A percentile compares a stretch with the other conserved stretches of the same genome.
Evolutionary conservation across 1,284 basidiomycete species (phyloP).

Genomic region (Leccinum cinnamomeum): DNA sequence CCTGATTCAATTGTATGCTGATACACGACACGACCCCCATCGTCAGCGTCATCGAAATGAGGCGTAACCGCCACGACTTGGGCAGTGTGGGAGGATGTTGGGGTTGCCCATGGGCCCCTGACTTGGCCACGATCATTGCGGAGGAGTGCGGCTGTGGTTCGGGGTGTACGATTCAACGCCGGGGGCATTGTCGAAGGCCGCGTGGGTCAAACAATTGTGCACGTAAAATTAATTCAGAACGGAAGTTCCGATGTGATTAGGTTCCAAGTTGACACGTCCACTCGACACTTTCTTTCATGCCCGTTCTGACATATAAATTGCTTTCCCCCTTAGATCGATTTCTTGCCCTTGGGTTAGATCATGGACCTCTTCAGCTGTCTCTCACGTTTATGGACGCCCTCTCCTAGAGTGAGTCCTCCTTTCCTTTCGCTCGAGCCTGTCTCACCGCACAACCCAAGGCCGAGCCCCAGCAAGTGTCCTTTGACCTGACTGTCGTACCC

Average conservation of each 20-base stretch:
- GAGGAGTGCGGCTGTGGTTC: slow-evolving; percentile 10
- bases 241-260: neutral
- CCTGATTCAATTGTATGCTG: neutral
- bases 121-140: slow-evolving; percentile 31
- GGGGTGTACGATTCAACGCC: slow-evolving; percentile 14
- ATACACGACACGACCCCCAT: neutral
- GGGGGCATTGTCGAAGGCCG: neutral
- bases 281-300: neutral
- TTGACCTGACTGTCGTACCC: slow-evolving; percentile 32
- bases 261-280: neutral
- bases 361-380: slow-evolving; percentile 42
- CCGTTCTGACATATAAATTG: neutral
- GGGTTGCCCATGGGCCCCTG: neutral
- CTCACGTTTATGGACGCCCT: slow-evolving; percentile 36
- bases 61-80: neutral
- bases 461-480: slow-evolving; percentile 39
- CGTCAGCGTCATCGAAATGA: neutral
- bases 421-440: slow-evolving; percentile 11
- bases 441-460: slow-evolving; percentile 27
- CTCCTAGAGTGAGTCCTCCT: slow-evolving; percentile 28
- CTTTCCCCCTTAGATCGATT: neutral
- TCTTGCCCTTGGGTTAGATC: slow-evolving; percentile 1
- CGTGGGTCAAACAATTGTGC: neutral
- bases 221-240: neutral
- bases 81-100: neutral